Evolutionary conservation across 257 asterid species (phyloP).

Genomic region (Nicotiana knightiana): DNA sequence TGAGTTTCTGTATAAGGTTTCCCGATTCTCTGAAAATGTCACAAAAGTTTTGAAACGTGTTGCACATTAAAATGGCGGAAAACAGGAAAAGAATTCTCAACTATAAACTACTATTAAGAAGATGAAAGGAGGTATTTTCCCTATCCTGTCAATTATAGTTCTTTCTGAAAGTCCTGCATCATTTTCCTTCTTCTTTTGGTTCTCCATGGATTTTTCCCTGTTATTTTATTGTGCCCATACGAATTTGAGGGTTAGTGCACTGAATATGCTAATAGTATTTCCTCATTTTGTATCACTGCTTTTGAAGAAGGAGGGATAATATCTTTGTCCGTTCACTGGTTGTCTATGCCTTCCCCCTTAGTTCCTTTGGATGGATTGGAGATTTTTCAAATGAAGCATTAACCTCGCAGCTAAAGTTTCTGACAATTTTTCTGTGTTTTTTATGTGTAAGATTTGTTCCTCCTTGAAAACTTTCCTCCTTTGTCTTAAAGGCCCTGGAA

Average conservation of each 20-base stretch:
- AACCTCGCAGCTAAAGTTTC: neutral
- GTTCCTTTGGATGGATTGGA: neutral
- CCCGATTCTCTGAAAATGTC: neutral
- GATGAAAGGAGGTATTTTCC: neutral
- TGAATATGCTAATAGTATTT: neutral
- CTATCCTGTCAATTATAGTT: neutral
- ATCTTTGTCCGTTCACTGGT: neutral
- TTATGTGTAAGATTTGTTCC: constrained; percentile 1
- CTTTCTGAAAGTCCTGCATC: neutral
- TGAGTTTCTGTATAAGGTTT: neutral
- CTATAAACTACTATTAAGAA: neutral
- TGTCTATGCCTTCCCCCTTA: neutral
- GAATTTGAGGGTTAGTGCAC: neutral
- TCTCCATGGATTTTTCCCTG: neutral
- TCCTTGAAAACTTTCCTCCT: constrained; percentile 7
- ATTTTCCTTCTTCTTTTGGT: neutral
- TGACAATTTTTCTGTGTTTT: neutral
- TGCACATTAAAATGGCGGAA: neutral
- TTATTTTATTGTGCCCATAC: neutral
- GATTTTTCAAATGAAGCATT: neutral
- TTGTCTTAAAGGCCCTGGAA: constrained; percentile 59
- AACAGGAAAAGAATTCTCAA: neutral
- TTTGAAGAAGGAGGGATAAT: neutral
- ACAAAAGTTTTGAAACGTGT: neutral
- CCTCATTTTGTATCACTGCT: neutral